Evolutionary conservation across 345 rosid genomes (phyloP).

Genomic region (Xanthoceras sorbifolium): DNA sequence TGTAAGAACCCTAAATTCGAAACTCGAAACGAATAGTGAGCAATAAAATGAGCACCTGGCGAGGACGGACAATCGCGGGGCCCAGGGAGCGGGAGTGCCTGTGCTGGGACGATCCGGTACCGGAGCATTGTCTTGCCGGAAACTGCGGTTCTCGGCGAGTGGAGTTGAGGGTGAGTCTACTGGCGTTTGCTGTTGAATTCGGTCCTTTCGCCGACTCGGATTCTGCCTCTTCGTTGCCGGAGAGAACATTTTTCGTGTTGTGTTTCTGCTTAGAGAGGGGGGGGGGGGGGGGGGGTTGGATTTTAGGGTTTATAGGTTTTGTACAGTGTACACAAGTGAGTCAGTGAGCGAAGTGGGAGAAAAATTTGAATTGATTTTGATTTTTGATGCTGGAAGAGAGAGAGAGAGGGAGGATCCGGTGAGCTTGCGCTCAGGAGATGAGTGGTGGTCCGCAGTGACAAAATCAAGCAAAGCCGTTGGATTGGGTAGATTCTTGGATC

Average conservation of each 20-base stretch:
- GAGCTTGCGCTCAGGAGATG: background rate
- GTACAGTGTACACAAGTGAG: too few relatives aligned
- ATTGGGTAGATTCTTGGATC: background rate
- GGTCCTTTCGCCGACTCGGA: slow-evolving; percentile 45
- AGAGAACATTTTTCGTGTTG: slow-evolving; percentile 59
- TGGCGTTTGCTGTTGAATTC: slow-evolving; percentile 30
- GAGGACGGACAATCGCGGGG: slow-evolving; percentile 83
- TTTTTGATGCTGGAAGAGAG: background rate
- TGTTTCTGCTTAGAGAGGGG: background rate
- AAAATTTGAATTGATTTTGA: slow-evolving; percentile 18
- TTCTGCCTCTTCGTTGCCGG: slow-evolving; percentile 62
- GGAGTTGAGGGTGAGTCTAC: slow-evolving; percentile 63
- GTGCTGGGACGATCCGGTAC: slow-evolving; percentile 66
- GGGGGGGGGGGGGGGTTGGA: slow-evolving; percentile 18
- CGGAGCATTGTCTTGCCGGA: slow-evolving; percentile 29
- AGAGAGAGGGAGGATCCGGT: background rate
- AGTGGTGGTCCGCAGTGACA: background rate
- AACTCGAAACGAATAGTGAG: background rate
- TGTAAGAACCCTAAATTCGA: background rate
- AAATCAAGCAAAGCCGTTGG: background rate
- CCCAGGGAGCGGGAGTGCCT: slow-evolving; percentile 96
- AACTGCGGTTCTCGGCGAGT: slow-evolving; percentile 36
- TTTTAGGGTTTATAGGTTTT: slow-evolving; percentile 37
- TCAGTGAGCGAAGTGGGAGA: background rate
- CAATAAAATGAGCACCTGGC: slow-evolving; percentile 56